Percentiles rank a stretch among this genome's conserved stretches.
Evolutionary conservation across 2,329 filamentous ascomycete species (phyloP).

Genomic region (Neurospora crassa): DNA sequence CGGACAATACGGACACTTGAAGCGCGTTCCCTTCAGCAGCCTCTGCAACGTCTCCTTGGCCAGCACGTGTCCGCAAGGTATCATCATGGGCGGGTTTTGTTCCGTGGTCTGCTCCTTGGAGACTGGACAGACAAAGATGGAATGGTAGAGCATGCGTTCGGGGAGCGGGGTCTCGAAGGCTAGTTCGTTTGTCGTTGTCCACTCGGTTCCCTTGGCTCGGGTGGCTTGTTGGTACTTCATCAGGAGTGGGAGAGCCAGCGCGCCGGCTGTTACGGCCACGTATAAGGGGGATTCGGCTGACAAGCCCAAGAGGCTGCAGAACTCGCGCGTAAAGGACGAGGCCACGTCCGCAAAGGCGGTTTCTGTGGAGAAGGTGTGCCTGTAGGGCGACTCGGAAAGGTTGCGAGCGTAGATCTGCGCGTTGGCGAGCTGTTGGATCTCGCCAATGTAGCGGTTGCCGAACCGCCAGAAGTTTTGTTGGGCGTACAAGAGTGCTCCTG

Average conservation of each 20-base stretch:
- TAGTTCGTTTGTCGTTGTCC: constrained; percentile 85
- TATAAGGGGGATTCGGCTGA: constrained; percentile 90
- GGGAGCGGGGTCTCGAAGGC: constrained; percentile 64
- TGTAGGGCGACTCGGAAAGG: constrained; percentile 68
- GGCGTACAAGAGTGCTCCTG: constrained; percentile 67
- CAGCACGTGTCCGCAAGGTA: constrained; percentile 91
- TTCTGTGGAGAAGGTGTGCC: constrained; percentile 59
- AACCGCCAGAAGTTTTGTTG: constrained; percentile 65
- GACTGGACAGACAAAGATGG: constrained; percentile 95
- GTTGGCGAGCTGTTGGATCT: constrained; percentile 72
- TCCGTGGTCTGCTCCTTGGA: constrained; percentile 95
- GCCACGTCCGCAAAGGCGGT: constrained; percentile 67
- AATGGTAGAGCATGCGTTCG: constrained; percentile 66
- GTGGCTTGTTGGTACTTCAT: constrained; percentile 84
- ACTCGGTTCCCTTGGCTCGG: constrained; percentile 83
- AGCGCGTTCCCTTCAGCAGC: constrained; percentile 67
- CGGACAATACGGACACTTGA: constrained; percentile 97
- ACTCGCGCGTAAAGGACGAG: constrained; percentile 83
- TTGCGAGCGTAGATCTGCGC: constrained; percentile 75
- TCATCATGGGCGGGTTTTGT: constrained; percentile 89
- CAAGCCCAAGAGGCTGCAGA: constrained; percentile 82
- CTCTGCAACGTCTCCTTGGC: constrained; percentile 73
- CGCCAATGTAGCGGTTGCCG: constrained; percentile 60
- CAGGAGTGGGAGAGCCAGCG: constrained; percentile 80
- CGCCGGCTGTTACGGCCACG: constrained; percentile 82